A percentile compares a stretch with the other conserved stretches of the same genome.
Conservation (phyloP, 768 basidiomycete species). For the Suillus variegatus region DNA sequence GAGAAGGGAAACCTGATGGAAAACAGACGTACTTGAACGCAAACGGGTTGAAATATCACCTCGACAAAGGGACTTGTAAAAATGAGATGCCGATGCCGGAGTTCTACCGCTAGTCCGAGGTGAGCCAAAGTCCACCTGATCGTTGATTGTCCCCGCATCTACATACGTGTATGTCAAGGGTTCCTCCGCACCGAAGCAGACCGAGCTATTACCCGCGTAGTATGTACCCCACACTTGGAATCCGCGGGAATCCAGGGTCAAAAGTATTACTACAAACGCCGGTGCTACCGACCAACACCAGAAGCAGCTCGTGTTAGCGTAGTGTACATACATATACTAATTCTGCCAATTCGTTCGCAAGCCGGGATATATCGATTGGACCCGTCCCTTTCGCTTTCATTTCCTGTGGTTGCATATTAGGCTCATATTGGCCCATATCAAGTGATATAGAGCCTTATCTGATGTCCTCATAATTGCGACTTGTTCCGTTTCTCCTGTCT, state of each 20-base stretch:
- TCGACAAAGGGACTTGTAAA: slow-evolving; percentile 66
- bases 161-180: not conserved
- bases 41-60: slow-evolving; percentile 68
- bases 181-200: not conserved
- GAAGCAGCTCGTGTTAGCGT: not conserved
- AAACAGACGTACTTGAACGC: slow-evolving; percentile 60
- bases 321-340: not conserved
- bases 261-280: not conserved
- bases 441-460: not conserved
- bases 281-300: not conserved
- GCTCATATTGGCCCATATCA: not conserved
- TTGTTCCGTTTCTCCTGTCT: not conserved
- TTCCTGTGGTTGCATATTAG: not conserved
- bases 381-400: not conserved
- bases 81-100: slow-evolving; percentile 28
- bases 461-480: not conserved
- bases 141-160: not conserved
- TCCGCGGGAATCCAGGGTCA: slow-evolving; percentile 6
- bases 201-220: not conserved
- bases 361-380: not conserved
- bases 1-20: not conserved
- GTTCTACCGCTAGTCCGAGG: slow-evolving; percentile 2
- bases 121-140: slow-evolving; percentile 1
- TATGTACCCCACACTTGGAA: slow-evolving; percentile 2
- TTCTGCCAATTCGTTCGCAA: slow-evolving; percentile 2